Evolutionary conservation across 148 eudicot species (phyloP), one percentile per base, ranked within the genome.

Genomic region (Rhododendron ferrugineum): DNA sequence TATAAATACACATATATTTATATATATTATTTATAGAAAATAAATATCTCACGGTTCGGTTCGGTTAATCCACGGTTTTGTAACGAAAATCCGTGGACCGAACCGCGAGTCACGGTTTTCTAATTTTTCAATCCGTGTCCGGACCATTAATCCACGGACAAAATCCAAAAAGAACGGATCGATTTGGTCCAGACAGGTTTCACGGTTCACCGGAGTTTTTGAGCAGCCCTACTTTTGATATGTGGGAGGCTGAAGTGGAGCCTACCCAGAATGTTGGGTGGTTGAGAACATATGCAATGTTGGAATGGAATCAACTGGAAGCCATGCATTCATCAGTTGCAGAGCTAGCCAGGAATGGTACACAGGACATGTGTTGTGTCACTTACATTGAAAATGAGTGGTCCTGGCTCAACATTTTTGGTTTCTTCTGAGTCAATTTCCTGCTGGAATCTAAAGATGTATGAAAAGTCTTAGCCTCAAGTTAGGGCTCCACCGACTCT

Each of bases 161-260:
- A n/a, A n/a, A n/a, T n/a, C n/a, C n/a, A n/a, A n/a, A n/a, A n/a
- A n/a, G n/a, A n/a, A n/a, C n/a, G n/a, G n/a, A n/a, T n/a, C n/a
- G n/a, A n/a, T n/a, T n/a, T n/a, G n/a, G n/a, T n/a, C n/a, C n/a
- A n/a, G n/a, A n/a, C n/a, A n/a, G n/a, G n/a, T n/a, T n/a, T n/a
- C n/a, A n/a, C n/a, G n/a, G n/a, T n/a, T n/a, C n/a, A n/a, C n/a
- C n/a, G n/a, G n/a, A n/a, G n/a, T n/a, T n/a, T n/a, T n/a, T n/a
- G n/a, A n/a, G n/a, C n/a, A n/a, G n/a, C n/a, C n/a, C n/a, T 77
- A 56, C 54, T 44, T 85, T 42, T 49, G 47, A 46, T 62, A 34
- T 42, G 50, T 49, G 70, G 79, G 79, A 85, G 58, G 34, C 75
- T 85, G 62, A 52, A 18, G 82, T 52, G 82, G 82, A 78, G 64